These are phyloP conservation scores for Solanum peruvianum DNA, from an alignment of 257 asterid species.

Conservation along the genomic window DNA sequence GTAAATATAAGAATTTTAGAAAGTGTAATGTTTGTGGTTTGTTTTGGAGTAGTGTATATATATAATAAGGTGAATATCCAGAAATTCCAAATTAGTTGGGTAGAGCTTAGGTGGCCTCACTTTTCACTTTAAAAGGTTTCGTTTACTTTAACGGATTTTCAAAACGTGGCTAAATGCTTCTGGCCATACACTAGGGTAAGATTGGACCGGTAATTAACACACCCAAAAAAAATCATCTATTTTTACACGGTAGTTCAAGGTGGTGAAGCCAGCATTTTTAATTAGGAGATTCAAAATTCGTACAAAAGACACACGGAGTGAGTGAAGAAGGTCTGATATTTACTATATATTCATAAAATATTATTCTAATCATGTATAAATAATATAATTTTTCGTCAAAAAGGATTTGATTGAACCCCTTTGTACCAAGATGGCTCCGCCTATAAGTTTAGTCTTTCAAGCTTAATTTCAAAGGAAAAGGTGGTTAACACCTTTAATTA, in stretches of 20 bases:
- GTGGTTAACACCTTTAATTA: neutral
- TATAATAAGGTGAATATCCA: neutral
- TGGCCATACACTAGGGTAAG: neutral
- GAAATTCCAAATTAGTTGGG: neutral
- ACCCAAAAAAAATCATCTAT: neutral
- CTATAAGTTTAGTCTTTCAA: neutral
- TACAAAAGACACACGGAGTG: too few species aligned
- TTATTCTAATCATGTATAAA: too few species aligned
- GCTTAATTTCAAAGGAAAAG: neutral
- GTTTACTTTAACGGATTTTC: constrained; percentile 34
- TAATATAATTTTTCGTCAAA: too few species aligned
- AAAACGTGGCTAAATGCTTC: constrained; percentile 39
- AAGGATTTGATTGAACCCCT: too few species aligned
- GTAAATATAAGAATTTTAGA: neutral
- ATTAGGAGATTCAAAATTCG: rapidly evolving
- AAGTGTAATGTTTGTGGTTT: neutral
- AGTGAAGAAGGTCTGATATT: rapidly evolving
- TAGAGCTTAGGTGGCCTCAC: constrained; percentile 12
- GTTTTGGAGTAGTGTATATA: neutral
- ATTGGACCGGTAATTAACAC: too few species aligned
- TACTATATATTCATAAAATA: too few species aligned
- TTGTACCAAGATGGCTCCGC: too few species aligned
- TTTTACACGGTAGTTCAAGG: neutral
- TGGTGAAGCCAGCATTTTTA: too few species aligned
- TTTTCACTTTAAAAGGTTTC: constrained; percentile 9